These are phyloP conservation scores for Phytopythium kandeliae DNA, from an alignment of 352 stramenopile species.

Conservation along the genomic window DNA sequence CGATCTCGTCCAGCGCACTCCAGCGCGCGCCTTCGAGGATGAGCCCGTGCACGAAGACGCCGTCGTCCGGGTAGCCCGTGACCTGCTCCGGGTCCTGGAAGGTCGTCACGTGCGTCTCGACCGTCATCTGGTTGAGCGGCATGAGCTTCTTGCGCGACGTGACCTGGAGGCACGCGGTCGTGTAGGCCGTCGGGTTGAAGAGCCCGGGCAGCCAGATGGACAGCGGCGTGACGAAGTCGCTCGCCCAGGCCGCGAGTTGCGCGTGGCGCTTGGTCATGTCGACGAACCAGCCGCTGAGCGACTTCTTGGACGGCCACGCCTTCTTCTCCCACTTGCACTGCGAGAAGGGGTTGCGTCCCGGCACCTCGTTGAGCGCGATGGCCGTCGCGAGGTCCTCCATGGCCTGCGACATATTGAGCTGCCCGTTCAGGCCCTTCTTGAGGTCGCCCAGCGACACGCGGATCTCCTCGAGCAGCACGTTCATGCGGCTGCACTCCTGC, in stretches of 20 bases:
- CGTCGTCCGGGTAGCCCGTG: constrained; percentile 83
- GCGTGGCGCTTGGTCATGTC: constrained; percentile 92
- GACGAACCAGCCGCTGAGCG: constrained; percentile 86
- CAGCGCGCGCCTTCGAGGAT: constrained; percentile 96
- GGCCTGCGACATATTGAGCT: constrained; percentile 94
- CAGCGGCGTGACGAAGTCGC: constrained; percentile 89
- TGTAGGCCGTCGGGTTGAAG: constrained; percentile 95
- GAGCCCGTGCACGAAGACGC: constrained; percentile 93
- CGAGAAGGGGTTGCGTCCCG: constrained; percentile 93
- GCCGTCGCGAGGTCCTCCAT: constrained; percentile 93
- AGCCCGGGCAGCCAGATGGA: constrained; percentile 95
- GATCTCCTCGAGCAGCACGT: constrained; percentile 91
- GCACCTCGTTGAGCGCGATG: constrained; percentile 92
- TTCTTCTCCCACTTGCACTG: constrained; percentile 95
- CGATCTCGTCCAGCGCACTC: constrained; percentile 85
- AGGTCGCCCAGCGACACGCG: constrained; percentile 88
- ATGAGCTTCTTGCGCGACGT: constrained; percentile 90
- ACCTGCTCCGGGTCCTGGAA: constrained; percentile 85
- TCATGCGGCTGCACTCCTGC: constrained; percentile 95
- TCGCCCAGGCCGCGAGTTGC: constrained; percentile 86
- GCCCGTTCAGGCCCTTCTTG: constrained; percentile 94
- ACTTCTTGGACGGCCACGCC: constrained; percentile 94
- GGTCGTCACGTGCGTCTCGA: constrained; percentile 94
- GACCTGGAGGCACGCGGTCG: constrained; percentile 94
- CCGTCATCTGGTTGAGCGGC: constrained; percentile 95